A percentile compares a stretch with the other conserved stretches of the same genome.
Conservation (phyloP, 192 early-diverging fungal species). For the Umbelopsis vinacea region DNA sequence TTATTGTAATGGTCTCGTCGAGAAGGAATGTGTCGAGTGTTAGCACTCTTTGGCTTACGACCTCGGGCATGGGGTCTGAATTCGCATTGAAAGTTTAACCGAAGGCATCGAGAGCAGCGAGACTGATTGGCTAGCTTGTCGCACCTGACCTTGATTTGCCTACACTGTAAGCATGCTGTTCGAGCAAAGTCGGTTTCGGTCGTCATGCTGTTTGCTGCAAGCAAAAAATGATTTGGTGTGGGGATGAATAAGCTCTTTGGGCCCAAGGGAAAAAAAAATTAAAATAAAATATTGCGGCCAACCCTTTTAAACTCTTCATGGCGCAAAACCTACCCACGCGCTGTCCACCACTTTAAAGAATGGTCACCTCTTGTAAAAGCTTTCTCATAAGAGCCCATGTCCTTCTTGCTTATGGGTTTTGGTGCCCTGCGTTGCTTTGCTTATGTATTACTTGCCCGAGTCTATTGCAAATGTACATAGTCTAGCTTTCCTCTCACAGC, state of each 20-base stretch:
- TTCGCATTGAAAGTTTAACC: conserved; percentile 15
- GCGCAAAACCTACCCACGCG: no score
- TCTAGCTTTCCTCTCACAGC: no score
- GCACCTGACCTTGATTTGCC: conserved; percentile 13
- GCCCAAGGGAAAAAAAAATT: no score
- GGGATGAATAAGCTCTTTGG: not conserved
- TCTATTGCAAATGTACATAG: no score
- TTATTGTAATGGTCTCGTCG: not conserved
- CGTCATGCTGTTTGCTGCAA: not conserved
- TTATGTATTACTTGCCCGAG: no score
- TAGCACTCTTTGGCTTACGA: conserved; percentile 5
- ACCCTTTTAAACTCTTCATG: no score
- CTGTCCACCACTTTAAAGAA: no score
- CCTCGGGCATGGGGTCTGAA: conserved; percentile 14
- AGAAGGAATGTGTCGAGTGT: not conserved
- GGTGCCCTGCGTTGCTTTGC: no score
- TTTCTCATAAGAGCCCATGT: no score
- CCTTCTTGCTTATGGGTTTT: no score
- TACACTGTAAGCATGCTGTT: conserved; percentile 12
- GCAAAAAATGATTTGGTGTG: not conserved
- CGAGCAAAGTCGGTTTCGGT: not conserved
- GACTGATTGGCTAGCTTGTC: not conserved
- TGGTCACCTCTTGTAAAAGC: no score
- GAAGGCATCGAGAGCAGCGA: not conserved
- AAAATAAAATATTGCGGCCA: no score